Evolutionary conservation across 2,329 filamentous ascomycete species (phyloP), one percentile per base, ranked within the genome.

Genomic region (Myotisia sp.): DNA sequence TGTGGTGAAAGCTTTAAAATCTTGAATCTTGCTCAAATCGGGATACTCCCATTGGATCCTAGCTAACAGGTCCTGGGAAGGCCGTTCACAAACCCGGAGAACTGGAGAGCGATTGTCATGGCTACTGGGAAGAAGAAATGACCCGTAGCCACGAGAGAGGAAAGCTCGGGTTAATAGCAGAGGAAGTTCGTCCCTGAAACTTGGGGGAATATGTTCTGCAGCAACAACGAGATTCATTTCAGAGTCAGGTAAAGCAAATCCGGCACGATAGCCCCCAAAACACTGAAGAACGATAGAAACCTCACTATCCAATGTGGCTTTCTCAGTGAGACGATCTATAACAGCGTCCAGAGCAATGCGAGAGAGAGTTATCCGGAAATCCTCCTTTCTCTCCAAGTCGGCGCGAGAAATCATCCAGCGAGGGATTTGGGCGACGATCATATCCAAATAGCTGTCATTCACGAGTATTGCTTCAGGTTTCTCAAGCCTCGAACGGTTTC

Each of bases 201-300:
- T 73, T 67, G 2, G 68, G 64, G 33, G 68, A 62, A 28, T 67
- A 59, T 13, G 55, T 50, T 2, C 78, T 77, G 31, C 26, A 30
- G 35, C 23, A 51, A 44, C 7, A 47, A 49, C 33, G 19, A 93
- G 69, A 54, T 94, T 86, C 78, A 93, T 84, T 48, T 93, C 85
- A 1, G 85, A 87, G n/a, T 75, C 74, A 47, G 80, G 80, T 7
- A 81, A 84, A 3, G 82, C 86, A 56, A 92, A 92, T 0, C 85
- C 85, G 8, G 84, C 86, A 13, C 73, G 71, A 29, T 92, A 64
- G 51, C 84, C 92, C 4, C 85, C 50, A 90, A 92, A 47, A 78
- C 83, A 45, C 74, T 74, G 9, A 92, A 63, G 19, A n/a, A n/a
- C 7, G 1, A 43, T 13, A 5, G 36, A 34, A n/a, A 38, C 20